Base-by-base conservation (phyloP, 257 asterid genomes). In the Solanum lycopersicoides region DNA sequence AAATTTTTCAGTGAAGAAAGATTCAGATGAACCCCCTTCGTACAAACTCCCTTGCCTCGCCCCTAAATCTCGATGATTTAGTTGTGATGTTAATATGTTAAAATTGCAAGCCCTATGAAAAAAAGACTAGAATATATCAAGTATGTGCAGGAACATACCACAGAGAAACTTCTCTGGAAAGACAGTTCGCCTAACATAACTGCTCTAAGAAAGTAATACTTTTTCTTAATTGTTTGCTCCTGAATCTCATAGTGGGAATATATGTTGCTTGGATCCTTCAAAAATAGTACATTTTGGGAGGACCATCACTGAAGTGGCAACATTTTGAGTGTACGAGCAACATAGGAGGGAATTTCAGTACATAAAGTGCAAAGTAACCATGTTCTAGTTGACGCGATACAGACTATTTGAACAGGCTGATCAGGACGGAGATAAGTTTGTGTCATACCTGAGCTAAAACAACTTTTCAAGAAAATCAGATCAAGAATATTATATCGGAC, bases 131-230 rank as follows among this genome's bases (percentile, higher is more conserved):
- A 91, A 63, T 95, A 93, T 82, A 85, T n/a, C n/a, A 94, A 93
- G 76, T 94, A 94, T 65, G 82, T 94, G 37, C 94, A 95, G 86
- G 84, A 90, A 32, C 90, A 89, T 83, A 88, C 93, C 3, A 87
- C 44, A 59, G 96, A 93, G 30, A 88, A 50, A 53, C 91, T 95
- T 56, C 89, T 94, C 25, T 88, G 9, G 14, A 41, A 68, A 68
- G 74, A 68, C 5, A 93, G 98, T 2, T 73, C 95, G 1, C 96
- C 94, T n/a, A 94, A 94, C 69, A 76, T 94, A 50, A 60, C 91
- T 30, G 88, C 92, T 7, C 91, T 95, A 73, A 90, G 87, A 92
- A 92, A 93, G 98, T 89, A 77, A 37, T 35, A 35, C 0, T 13
- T 82, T 15, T 6, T 3, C 86, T 32, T 23, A n/a, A 11, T 9